Evolutionary conservation across 306 rosid genomes (phyloP).

Genomic region (Pueraria montana): DNA sequence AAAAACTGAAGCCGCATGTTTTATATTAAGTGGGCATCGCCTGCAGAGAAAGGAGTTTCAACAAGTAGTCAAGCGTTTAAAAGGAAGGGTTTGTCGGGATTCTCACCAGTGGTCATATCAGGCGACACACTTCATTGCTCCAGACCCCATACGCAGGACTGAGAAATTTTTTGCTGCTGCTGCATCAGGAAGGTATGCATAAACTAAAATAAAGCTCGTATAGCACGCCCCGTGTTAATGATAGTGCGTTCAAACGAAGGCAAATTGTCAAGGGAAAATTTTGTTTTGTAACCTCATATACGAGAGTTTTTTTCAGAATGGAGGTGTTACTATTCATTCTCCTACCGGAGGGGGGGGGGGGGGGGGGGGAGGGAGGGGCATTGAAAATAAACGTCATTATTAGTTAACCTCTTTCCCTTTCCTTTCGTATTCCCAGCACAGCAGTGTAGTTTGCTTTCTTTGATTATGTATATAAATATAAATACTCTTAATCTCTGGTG

Average conservation of each 20-base stretch:
- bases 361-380: neutral
- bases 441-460: conserved; percentile 17
- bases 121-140: conserved; percentile 89
- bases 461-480: conserved; percentile 21
- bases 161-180: conserved; percentile 95
- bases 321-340: neutral
- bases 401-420: conserved; percentile 4
- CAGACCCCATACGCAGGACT: conserved; percentile 84
- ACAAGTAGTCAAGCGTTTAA: conserved; percentile 73
- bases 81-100: conserved; percentile 84
- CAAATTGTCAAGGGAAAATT: neutral
- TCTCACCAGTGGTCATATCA: conserved; percentile 98
- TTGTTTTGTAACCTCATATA: neutral
- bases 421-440: neutral
- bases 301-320: neutral
- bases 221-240: neutral
- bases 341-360: too few relatives aligned
- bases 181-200: conserved; percentile 88
- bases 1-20: conserved; percentile 65
- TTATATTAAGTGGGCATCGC: conserved; percentile 82
- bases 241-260: neutral
- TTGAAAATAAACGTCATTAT: neutral
- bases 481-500: conserved; percentile 36
- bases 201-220: neutral
- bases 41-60: conserved; percentile 85